phyloP scores from a whole-genome alignment of 139 green algal genomes.

The Auxenochlorella pyrenoidosa region DNA sequence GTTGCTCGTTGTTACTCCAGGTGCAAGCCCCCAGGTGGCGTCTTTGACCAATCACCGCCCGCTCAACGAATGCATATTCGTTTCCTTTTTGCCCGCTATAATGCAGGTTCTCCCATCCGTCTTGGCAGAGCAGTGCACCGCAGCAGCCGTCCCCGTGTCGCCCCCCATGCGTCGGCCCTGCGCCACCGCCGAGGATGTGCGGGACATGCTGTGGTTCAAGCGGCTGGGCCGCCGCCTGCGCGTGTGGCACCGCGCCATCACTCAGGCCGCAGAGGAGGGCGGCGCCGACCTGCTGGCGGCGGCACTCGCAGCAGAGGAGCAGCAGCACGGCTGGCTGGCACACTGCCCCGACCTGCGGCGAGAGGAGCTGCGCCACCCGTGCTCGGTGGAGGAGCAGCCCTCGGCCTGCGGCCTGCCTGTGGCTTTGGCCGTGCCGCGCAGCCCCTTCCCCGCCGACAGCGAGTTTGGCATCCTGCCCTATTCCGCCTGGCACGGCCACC shows the following conservation, averaged over 20 bases:
- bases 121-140: background rate
- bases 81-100: background rate
- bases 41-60: background rate
- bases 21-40: too few relatives aligned
- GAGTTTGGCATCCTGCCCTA: constrained; percentile 1
- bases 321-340: background rate
- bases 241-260: background rate
- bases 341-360: background rate
- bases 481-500: constrained; percentile 2
- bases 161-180: background rate
- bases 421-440: background rate
- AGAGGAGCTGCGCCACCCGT: background rate
- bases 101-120: background rate
- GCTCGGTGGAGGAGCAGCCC: background rate
- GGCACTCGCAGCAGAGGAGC: background rate
- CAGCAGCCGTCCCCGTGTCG: background rate
- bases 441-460: background rate
- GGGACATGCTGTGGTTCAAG: too few relatives aligned
- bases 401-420: background rate
- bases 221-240: background rate
- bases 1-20: background rate
- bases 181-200: background rate
- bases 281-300: background rate
- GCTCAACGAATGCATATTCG: background rate
- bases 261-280: background rate